Conservation (phyloP, 768 basidiomycete species). For the Hygrophoropsis aurantiaca region DNA sequence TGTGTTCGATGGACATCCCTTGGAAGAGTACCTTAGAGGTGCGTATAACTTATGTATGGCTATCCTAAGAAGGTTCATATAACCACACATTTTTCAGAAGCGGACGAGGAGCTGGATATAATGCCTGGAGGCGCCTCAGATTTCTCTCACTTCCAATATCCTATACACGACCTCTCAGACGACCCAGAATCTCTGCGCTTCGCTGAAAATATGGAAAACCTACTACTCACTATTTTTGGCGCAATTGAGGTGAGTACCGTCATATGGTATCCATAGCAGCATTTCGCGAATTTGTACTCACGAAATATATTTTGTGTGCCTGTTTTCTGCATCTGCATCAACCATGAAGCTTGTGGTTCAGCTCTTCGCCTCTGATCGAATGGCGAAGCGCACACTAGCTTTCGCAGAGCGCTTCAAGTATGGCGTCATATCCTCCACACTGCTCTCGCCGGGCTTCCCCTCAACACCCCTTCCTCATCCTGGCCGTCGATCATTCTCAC, state of each 20-base stretch:
- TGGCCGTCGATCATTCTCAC: constrained; percentile 32
- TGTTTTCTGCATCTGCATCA: constrained; percentile 10
- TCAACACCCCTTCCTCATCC: constrained; percentile 32
- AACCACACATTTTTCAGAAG: constrained; percentile 40
- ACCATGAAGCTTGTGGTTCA: constrained; percentile 37
- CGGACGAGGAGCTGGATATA: constrained; percentile 53
- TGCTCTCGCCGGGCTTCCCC: constrained; percentile 60
- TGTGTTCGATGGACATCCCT: constrained; percentile 74
- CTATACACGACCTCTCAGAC: constrained; percentile 1
- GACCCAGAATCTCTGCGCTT: constrained; percentile 11
- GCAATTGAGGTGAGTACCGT: constrained; percentile 37
- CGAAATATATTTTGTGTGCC: constrained; percentile 2
- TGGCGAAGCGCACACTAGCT: constrained; percentile 39
- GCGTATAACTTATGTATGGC: constrained; percentile 15
- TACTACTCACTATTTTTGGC: constrained; percentile 22
- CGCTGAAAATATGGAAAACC: constrained; percentile 24
- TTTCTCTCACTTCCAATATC: constrained; percentile 23
- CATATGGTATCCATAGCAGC: constrained; percentile 10
- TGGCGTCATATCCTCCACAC: constrained; percentile 75
- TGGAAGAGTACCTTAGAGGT: constrained; percentile 74
- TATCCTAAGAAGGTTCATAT: constrained; percentile 6
- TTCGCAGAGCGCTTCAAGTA: constrained; percentile 85
- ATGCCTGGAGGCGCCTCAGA: constrained; percentile 57
- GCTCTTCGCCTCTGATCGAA: constrained; percentile 33
- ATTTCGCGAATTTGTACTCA: constrained; percentile 10